phyloP scores from a whole-genome alignment of 768 basidiomycete genomes.

The Mycena metata region DNA sequence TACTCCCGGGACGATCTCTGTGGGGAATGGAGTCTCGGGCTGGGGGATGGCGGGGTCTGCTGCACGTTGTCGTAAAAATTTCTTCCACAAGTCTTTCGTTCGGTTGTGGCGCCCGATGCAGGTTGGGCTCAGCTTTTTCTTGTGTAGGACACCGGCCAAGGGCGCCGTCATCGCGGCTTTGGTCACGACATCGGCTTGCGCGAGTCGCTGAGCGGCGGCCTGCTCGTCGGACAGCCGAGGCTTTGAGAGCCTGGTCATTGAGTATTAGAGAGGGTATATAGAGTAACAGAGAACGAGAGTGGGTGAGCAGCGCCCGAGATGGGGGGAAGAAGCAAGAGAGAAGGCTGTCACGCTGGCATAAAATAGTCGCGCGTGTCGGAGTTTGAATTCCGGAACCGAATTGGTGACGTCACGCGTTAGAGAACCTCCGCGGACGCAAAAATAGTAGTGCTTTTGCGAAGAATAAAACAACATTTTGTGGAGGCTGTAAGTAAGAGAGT shows the following conservation, averaged over 20 bases:
- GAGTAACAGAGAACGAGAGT: background rate
- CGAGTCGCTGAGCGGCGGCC: background rate
- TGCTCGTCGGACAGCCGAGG: background rate
- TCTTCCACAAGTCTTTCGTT: no score
- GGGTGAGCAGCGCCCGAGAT: conserved; percentile 1
- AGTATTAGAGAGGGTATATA: no score
- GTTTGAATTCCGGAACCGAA: conserved; percentile 1
- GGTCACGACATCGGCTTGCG: background rate
- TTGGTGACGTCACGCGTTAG: background rate
- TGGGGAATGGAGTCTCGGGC: background rate
- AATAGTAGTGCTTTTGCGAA: no score
- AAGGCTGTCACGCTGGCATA: background rate
- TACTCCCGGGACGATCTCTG: background rate
- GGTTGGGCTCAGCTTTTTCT: no score
- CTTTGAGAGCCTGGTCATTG: conserved; percentile 1
- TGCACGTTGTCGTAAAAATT: no score
- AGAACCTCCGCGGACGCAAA: no score
- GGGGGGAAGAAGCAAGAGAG: background rate
- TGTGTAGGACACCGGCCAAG: no score
- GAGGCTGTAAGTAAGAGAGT: no score
- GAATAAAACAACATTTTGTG: no score
- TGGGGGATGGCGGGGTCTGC: no score
- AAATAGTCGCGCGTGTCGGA: background rate
- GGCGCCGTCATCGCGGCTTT: background rate
- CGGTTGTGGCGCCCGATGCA: no score